phyloP scores from a whole-genome alignment of 345 rosid genomes.

The Viola odorata region DNA sequence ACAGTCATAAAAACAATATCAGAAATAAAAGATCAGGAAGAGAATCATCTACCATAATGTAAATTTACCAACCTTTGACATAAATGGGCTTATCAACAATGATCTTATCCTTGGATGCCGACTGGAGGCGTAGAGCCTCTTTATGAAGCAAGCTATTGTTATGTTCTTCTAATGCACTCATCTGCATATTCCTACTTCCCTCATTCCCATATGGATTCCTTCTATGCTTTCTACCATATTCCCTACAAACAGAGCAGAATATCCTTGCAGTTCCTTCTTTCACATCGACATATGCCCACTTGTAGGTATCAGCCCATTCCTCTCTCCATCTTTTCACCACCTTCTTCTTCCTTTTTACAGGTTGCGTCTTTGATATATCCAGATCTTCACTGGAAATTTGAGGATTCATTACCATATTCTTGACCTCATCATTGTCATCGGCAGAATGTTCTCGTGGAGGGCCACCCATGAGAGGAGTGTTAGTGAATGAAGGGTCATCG shows the following conservation, averaged over 20 bases:
- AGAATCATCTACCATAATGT: no score
- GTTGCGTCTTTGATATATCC: slow-evolving; percentile 56
- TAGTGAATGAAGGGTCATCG: slow-evolving; percentile 78
- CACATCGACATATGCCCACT: slow-evolving; percentile 98
- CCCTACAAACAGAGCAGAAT: slow-evolving; percentile 95
- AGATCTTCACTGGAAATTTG: slow-evolving; percentile 63
- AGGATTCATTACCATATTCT: slow-evolving; percentile 71
- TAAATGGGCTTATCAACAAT: slow-evolving; percentile 79
- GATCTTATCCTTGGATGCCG: slow-evolving; percentile 93
- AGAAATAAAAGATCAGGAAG: not conserved
- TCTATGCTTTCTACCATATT: slow-evolving; percentile 94
- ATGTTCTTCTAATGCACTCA: slow-evolving; percentile 99
- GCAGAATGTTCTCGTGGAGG: slow-evolving; percentile 59
- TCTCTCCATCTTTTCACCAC: slow-evolving; percentile 99
- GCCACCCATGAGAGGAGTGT: slow-evolving; percentile 61
- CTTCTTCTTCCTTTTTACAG: slow-evolving; percentile 86
- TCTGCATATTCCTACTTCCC: slow-evolving; percentile 99
- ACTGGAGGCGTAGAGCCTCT: slow-evolving; percentile 97
- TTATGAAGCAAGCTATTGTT: slow-evolving; percentile 98
- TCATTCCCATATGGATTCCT: slow-evolving; percentile 98
- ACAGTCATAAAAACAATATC: not conserved
- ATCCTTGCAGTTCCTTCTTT: slow-evolving; percentile 97
- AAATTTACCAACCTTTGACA: slow-evolving; percentile 64
- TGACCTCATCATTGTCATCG: slow-evolving; percentile 78
- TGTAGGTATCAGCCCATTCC: slow-evolving; percentile 99